Evolutionary conservation across 441 rosid species (phyloP), one percentile per base, ranked within the genome.

Genomic region (Monsonia emarginata): DNA sequence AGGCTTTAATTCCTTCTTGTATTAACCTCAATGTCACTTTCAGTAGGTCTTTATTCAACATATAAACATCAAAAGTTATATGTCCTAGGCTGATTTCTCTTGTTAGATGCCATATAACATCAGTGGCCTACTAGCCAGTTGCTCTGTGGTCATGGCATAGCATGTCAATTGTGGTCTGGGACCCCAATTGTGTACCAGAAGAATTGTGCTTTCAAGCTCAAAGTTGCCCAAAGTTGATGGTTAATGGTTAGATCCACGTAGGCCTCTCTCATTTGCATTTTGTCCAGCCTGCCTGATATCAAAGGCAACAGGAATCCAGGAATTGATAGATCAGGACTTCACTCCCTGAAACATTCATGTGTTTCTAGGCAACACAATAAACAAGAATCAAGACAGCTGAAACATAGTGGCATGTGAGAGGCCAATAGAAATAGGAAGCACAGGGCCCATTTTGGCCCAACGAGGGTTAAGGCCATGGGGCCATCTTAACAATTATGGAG

Each of bases 181-280:
- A 27, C 34, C 32, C 25, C 8, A 16, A 50, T 26, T 19, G 36
- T 48, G 65, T 60, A 60, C 22, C 27, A 6, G 60, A 8, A 54
- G 65, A 64, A 36, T 24, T 34, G 46, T 21, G 64, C 54, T 42
- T 46, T 73, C 38, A 66, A 27, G 57, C 30, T 65, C 25, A 26
- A 9, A 11, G 68, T 28, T 18, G 5, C 60, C 5, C 60, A 54
- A 54, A 42, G 50, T 42, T 42, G 14, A 42, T 42, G 50, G 50
- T 42, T 42, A 40, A 8, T 50, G 27, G 27, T 21, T 22, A 50
- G 60, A 54, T 13, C 60, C 60, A 54, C 26, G n/a, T 5, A 40
- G 63, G 63, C 27, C 73, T 16, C 11, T 52, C 59, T 22, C 59
- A 52, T 50, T 50, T 50, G 25, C 48, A 40, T 40, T 42, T 42